Evolutionary conservation across 1,139 yeast genomes (phyloP).

Genomic region (Kodamaea suecica): DNA sequence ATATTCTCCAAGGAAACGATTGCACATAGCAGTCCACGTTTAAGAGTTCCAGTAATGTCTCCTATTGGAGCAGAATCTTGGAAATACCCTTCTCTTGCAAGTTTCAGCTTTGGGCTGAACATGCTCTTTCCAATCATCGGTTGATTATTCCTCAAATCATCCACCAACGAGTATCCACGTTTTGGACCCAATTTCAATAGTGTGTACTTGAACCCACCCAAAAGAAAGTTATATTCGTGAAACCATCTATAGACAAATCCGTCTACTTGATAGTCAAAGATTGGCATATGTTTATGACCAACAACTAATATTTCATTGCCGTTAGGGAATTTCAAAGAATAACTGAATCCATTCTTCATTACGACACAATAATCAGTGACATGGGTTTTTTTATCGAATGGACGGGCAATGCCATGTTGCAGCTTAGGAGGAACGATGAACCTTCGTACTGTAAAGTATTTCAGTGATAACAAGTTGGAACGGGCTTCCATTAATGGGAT

Average conservation of each 20-base stretch:
- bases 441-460: not conserved
- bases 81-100: slow-evolving; percentile 5
- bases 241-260: slow-evolving; percentile 8
- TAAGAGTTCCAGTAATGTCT: slow-evolving; percentile 6
- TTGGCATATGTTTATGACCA: slow-evolving; percentile 5
- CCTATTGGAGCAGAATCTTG: slow-evolving; percentile 7
- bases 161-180: slow-evolving; percentile 9
- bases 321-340: not conserved
- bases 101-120: slow-evolving; percentile 5
- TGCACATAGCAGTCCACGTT: slow-evolving; percentile 1
- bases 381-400: not conserved
- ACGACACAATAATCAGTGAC: slow-evolving; percentile 1
- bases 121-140: slow-evolving; percentile 3
- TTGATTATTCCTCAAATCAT: too few species aligned
- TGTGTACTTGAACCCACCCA: slow-evolving; percentile 6
- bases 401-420: slow-evolving; percentile 1
- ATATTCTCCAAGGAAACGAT: slow-evolving; percentile 3
- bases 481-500: slow-evolving; percentile 1
- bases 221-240: slow-evolving; percentile 5
- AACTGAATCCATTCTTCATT: not conserved
- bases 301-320: not conserved
- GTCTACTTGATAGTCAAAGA: slow-evolving; percentile 9
- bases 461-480: not conserved
- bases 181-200: slow-evolving; percentile 8
- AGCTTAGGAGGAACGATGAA: slow-evolving; percentile 1